Percentiles rank a stretch among this genome's conserved stretches.
phyloP scores from a whole-genome alignment of 345 rosid species.

The Linum usitatissimum region DNA sequence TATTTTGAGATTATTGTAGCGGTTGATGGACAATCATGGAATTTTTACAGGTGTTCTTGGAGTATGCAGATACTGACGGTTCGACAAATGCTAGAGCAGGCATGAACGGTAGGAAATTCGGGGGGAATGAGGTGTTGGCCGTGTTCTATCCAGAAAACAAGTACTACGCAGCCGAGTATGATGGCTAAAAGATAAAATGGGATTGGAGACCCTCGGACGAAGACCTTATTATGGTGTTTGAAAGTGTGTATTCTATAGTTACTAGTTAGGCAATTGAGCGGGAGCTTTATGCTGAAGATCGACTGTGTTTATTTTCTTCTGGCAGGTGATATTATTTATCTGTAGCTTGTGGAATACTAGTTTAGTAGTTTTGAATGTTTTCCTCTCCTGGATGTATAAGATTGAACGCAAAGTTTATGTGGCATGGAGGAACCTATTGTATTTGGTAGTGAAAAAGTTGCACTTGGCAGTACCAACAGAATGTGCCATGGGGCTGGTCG shows the following conservation, averaged over 20 bases:
- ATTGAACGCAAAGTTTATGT: too few species aligned
- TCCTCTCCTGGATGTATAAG: too few species aligned
- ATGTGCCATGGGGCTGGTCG: too few species aligned
- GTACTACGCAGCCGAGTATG: neutral
- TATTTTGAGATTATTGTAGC: neutral
- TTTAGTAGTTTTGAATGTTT: too few species aligned
- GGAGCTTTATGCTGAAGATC: neutral
- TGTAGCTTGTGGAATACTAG: neutral
- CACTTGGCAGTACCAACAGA: too few species aligned
- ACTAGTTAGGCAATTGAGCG: neutral
- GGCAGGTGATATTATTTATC: neutral
- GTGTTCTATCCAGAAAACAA: conserved; percentile 1
- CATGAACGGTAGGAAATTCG: conserved; percentile 5
- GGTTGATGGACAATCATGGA: neutral
- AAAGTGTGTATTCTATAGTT: neutral
- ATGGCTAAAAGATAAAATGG: neutral
- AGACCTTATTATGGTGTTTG: neutral
- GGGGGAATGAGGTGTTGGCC: conserved; percentile 1
- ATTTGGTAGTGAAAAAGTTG: too few species aligned
- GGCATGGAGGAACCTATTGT: too few species aligned
- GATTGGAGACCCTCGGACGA: neutral
- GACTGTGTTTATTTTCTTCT: neutral
- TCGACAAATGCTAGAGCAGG: neutral
- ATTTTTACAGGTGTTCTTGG: conserved; percentile 1
- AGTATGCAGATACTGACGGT: conserved; percentile 5